These are phyloP conservation scores for Tanacetum coccineum DNA, from an alignment of 129 eudicot species.

Conservation along the genomic window DNA sequence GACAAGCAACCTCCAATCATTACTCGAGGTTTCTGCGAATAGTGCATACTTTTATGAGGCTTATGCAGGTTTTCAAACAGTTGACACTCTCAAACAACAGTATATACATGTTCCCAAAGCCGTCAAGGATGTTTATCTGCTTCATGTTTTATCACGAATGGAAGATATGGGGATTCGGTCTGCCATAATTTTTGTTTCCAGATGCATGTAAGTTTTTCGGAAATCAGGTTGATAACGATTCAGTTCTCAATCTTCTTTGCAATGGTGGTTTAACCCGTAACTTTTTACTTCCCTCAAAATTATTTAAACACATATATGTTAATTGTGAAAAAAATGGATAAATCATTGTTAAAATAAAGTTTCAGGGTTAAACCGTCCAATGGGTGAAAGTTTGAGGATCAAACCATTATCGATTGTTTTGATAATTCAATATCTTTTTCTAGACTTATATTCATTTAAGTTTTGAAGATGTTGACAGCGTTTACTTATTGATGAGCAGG, in stretches of 20 bases:
- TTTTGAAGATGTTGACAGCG: background rate
- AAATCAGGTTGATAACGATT: too few relatives aligned
- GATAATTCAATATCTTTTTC: too few relatives aligned
- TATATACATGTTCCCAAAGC: conserved; percentile 62
- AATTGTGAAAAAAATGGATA: too few relatives aligned
- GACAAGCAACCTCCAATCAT: conserved; percentile 63
- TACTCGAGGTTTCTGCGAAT: conserved; percentile 79
- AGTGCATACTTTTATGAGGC: conserved; percentile 62
- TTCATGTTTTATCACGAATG: conserved; percentile 59
- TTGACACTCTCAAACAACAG: conserved; percentile 82
- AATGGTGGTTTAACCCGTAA: too few relatives aligned
- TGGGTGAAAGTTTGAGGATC: too few relatives aligned
- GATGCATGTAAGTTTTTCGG: conserved; percentile 54
- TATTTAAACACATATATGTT: too few relatives aligned
- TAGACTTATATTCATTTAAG: too few relatives aligned
- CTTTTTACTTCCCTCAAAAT: too few relatives aligned
- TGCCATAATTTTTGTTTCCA: conserved; percentile 77
- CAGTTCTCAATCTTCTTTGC: too few relatives aligned
- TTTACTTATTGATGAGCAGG: conserved; percentile 33
- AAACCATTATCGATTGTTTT: too few relatives aligned
- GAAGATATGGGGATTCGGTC: conserved; percentile 77
- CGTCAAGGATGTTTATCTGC: conserved; percentile 79
- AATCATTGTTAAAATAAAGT: too few relatives aligned
- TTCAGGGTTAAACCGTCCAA: too few relatives aligned
- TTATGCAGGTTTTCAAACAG: conserved; percentile 81